These are phyloP conservation scores for Rehmannia glutinosa DNA, from an alignment of 257 asterid species.

Conservation along the genomic window DNA sequence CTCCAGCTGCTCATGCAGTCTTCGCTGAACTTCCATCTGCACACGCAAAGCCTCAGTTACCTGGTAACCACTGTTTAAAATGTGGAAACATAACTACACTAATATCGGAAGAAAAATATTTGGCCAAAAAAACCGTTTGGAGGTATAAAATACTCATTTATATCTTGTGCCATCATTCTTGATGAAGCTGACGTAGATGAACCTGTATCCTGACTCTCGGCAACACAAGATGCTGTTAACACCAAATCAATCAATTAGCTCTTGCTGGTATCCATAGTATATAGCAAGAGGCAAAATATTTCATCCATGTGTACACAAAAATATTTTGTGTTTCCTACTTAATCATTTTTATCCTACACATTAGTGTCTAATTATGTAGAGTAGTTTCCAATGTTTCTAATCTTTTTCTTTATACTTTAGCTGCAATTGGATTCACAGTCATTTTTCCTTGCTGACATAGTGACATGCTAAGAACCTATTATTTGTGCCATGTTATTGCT, in stretches of 20 bases:
- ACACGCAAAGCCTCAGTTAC: conserved; percentile 92
- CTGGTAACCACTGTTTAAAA: conserved; percentile 65
- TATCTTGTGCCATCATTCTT: conserved; percentile 59
- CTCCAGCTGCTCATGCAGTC: conserved; percentile 89
- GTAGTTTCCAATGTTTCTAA: no score
- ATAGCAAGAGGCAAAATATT: no score
- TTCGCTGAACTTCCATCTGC: conserved; percentile 90
- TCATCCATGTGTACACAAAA: no score
- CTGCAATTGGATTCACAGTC: no score
- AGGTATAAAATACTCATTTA: conserved; percentile 50
- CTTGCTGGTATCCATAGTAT: no score
- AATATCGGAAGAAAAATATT: not conserved
- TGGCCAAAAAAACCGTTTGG: not conserved
- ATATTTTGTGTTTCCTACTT: no score
- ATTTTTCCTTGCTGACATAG: no score
- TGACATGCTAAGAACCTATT: no score
- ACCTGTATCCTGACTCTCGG: conserved; percentile 83
- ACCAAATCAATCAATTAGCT: not conserved
- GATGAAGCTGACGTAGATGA: conserved; percentile 76
- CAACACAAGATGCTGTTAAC: conserved; percentile 61
- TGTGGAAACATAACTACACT: conserved; percentile 5
- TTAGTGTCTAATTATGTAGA: no score
- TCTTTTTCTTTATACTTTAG: no score
- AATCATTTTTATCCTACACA: no score
- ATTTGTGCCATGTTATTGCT: not conserved